These are phyloP conservation scores for Plenodomus lindquistii DNA, from an alignment of 2,329 filamentous ascomycete species.

Conservation along the genomic window DNA sequence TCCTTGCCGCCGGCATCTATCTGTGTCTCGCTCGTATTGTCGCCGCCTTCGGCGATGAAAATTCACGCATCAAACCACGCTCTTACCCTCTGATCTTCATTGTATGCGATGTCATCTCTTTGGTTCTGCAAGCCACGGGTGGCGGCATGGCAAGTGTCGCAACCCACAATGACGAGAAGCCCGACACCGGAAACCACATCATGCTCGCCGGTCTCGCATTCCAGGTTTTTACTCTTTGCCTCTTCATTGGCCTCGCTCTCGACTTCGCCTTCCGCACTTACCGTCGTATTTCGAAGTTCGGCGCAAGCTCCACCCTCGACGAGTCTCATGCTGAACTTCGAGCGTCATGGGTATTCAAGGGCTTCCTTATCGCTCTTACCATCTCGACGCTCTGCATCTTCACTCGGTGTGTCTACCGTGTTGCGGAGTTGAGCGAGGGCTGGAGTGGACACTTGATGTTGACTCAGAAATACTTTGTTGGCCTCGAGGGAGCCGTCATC, in stretches of 20 bases:
- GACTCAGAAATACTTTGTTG: slow-evolving; percentile 45
- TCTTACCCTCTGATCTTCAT: slow-evolving; percentile 58
- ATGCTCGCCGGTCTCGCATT: slow-evolving; percentile 52
- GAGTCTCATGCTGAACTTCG: slow-evolving; percentile 29
- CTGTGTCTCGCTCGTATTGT: slow-evolving; percentile 59
- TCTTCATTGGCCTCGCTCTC: slow-evolving; percentile 47
- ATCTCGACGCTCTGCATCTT: slow-evolving; percentile 67
- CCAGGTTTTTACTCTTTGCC: slow-evolving; percentile 49
- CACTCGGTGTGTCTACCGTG: slow-evolving; percentile 66
- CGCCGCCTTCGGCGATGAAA: slow-evolving; percentile 43
- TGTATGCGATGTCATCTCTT: slow-evolving; percentile 52
- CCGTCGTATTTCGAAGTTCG: slow-evolving; percentile 22
- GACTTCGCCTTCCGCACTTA: slow-evolving; percentile 46
- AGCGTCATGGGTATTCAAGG: slow-evolving; percentile 52
- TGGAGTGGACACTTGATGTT: slow-evolving; percentile 64
- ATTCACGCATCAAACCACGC: slow-evolving; percentile 50
- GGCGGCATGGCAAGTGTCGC: slow-evolving; percentile 48
- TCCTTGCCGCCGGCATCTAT: slow-evolving; percentile 67
- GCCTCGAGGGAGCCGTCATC: slow-evolving; percentile 43
- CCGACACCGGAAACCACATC: slow-evolving; percentile 48
- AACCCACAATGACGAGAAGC: slow-evolving; percentile 32
- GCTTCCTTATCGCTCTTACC: slow-evolving; percentile 59
- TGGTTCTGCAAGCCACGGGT: slow-evolving; percentile 51
- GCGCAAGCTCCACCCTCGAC: slow-evolving; percentile 27
- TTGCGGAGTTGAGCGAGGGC: slow-evolving; percentile 67